Evolutionary conservation across 1,284 basidiomycete genomes (phyloP).

Genomic region (Phenoliferia sp.): DNA sequence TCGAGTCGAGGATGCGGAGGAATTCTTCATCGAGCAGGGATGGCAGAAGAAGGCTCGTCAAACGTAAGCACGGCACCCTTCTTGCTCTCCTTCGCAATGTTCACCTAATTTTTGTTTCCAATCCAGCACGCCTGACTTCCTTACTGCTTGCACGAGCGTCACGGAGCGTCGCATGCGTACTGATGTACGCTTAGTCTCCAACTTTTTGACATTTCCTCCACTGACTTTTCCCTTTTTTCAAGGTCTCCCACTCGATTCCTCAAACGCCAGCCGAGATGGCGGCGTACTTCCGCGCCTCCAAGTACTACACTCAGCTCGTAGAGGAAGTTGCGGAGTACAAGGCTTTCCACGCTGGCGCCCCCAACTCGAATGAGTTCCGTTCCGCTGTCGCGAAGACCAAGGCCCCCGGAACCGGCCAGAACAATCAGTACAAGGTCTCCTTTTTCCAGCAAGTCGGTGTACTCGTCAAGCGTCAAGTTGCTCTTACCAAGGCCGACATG

Average conservation of each 20-base stretch:
- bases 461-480: conserved; percentile 7
- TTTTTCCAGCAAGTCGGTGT: conserved; percentile 1
- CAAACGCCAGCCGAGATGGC: conserved; percentile 36
- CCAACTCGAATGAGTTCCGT: conserved; percentile 10
- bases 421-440: conserved; percentile 17
- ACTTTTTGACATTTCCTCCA: background rate
- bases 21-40: conserved; percentile 71
- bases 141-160: conserved; percentile 60
- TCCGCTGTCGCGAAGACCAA: conserved; percentile 25
- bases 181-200: background rate
- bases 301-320: conserved; percentile 30
- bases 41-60: conserved; percentile 60
- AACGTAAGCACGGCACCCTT: conserved; percentile 41
- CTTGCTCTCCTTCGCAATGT: background rate
- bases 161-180: conserved; percentile 57
- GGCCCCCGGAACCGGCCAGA: conserved; percentile 25
- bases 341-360: conserved; percentile 1
- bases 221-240: background rate
- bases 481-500: conserved; percentile 4
- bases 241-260: conserved; percentile 21
- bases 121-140: conserved; percentile 60
- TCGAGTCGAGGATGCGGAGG: conserved; percentile 61
- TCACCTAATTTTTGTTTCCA: background rate
- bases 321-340: conserved; percentile 37
- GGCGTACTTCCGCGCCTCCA: conserved; percentile 31